Percentiles rank a stretch among this genome's conserved stretches.
Conservation (phyloP, 2,329 filamentous ascomycete genomes). For the Verticillium albo-atrum region DNA sequence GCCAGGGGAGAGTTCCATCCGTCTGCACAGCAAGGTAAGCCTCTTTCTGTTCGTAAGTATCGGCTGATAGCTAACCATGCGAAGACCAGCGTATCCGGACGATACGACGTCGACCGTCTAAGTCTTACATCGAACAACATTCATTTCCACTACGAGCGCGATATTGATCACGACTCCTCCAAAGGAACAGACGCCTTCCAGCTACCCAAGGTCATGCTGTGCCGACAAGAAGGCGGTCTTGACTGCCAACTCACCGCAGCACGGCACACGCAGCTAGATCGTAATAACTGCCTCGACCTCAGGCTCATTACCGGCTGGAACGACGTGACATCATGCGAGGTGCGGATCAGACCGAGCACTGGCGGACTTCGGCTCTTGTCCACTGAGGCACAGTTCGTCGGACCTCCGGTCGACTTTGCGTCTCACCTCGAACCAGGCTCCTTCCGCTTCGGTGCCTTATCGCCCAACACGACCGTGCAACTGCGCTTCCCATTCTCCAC, state of each 20-base stretch:
- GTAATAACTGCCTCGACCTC: slow-evolving; percentile 72
- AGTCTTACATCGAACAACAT: slow-evolving; percentile 61
- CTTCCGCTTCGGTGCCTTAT: slow-evolving; percentile 45
- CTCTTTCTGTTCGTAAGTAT: neutral
- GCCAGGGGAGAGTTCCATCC: slow-evolving; percentile 43
- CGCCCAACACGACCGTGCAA: slow-evolving; percentile 40
- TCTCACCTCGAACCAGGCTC: slow-evolving; percentile 49
- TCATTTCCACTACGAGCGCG: slow-evolving; percentile 60
- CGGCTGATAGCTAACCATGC: neutral
- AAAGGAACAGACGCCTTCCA: slow-evolving; percentile 48
- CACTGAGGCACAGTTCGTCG: slow-evolving; percentile 50
- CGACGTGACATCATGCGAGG: slow-evolving; percentile 51
- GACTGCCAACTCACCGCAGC: slow-evolving; percentile 63
- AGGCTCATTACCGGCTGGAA: slow-evolving; percentile 73
- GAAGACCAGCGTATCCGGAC: slow-evolving; percentile 63
- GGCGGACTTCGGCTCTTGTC: slow-evolving; percentile 62
- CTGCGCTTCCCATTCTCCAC: slow-evolving; percentile 77
- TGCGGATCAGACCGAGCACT: slow-evolving; percentile 60
- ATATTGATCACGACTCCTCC: slow-evolving; percentile 41
- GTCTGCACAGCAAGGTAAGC: slow-evolving; percentile 30
- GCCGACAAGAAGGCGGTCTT: slow-evolving; percentile 65
- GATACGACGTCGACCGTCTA: slow-evolving; percentile 71
- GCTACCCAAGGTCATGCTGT: slow-evolving; percentile 64
- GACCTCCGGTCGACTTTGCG: slow-evolving; percentile 34
- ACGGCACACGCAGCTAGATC: slow-evolving; percentile 72